A percentile compares a stretch with the other conserved stretches of the same genome.
phyloP scores from a whole-genome alignment of 2,329 filamentous ascomycete species.

The Cercospora citrullina region DNA sequence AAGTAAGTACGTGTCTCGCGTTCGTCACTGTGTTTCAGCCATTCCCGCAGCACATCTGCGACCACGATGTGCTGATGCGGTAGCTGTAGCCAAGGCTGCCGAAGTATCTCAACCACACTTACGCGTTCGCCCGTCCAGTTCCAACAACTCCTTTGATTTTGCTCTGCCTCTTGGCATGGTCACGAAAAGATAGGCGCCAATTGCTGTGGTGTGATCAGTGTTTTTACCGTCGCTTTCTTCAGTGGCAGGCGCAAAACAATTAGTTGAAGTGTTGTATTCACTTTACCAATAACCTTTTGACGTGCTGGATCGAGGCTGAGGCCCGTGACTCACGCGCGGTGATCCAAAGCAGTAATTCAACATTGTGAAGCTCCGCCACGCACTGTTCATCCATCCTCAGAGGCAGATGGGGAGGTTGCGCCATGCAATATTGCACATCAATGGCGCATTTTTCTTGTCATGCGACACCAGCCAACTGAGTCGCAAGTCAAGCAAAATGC shows the following conservation, averaged over 20 bases:
- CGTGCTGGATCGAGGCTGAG: constrained; percentile 8
- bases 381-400: neutral
- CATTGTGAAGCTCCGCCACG: neutral
- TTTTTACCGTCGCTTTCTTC: neutral
- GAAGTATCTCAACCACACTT: neutral
- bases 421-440: neutral
- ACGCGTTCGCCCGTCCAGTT: constrained; percentile 37
- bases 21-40: neutral
- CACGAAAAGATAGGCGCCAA: neutral
- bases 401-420: neutral
- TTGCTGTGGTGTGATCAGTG: neutral
- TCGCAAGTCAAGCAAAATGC: neutral
- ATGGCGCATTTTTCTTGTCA: neutral
- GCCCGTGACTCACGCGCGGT: constrained; percentile 15
- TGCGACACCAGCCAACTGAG: neutral
- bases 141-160: constrained; percentile 30
- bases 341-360: neutral
- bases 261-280: neutral
- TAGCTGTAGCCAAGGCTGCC: constrained; percentile 60
- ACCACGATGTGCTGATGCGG: neutral
- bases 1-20: neutral
- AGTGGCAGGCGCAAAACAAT: neutral
- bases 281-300: neutral
- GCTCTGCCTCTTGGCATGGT: constrained; percentile 2
- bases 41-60: neutral